Evolutionary conservation across 2,329 filamentous ascomycete species (phyloP).

Genomic region (Fusarium napiforme): DNA sequence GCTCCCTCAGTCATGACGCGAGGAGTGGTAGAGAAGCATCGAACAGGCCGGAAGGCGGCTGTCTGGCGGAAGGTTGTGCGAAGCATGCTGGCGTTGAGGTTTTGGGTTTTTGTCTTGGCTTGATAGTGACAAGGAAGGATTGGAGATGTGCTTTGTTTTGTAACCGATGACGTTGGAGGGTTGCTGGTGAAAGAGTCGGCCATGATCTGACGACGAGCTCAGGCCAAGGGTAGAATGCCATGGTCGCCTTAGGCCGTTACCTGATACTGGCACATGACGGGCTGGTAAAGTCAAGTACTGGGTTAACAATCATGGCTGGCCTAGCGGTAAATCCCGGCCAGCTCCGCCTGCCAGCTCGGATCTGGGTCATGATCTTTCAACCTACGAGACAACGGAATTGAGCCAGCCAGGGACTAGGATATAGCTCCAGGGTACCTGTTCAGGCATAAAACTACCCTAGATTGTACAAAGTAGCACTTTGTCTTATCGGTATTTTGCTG

Average conservation of each 20-base stretch:
- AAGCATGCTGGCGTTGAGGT: conserved; percentile 65
- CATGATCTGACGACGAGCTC: conserved; percentile 42
- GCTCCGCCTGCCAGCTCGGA: conserved; percentile 33
- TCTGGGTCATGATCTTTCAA: conserved; percentile 22
- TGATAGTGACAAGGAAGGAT: conserved; percentile 13
- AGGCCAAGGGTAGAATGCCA: conserved; percentile 3
- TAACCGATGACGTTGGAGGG: conserved; percentile 44
- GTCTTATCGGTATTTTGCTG: neutral
- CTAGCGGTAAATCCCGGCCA: conserved; percentile 42
- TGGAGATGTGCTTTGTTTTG: conserved; percentile 34
- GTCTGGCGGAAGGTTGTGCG: conserved; percentile 70
- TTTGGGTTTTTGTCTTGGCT: conserved; percentile 13
- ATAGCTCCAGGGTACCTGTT: conserved; percentile 10
- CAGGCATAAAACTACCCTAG: conserved; percentile 3
- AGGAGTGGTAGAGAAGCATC: conserved; percentile 71
- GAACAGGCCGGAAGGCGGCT: conserved; percentile 64
- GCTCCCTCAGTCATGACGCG: conserved; percentile 77
- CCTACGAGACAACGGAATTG: conserved; percentile 35
- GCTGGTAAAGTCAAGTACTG: conserved; percentile 7
- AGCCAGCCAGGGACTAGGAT: conserved; percentile 20
- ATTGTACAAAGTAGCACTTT: neutral
- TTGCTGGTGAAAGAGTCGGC: conserved; percentile 29
- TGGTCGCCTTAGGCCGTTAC: conserved; percentile 30
- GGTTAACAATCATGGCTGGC: conserved; percentile 19
- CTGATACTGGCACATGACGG: fast-evolving